These are phyloP conservation scores for Fusarium protoensiforme DNA, from an alignment of 2,329 filamentous ascomycete species.

Conservation along the genomic window DNA sequence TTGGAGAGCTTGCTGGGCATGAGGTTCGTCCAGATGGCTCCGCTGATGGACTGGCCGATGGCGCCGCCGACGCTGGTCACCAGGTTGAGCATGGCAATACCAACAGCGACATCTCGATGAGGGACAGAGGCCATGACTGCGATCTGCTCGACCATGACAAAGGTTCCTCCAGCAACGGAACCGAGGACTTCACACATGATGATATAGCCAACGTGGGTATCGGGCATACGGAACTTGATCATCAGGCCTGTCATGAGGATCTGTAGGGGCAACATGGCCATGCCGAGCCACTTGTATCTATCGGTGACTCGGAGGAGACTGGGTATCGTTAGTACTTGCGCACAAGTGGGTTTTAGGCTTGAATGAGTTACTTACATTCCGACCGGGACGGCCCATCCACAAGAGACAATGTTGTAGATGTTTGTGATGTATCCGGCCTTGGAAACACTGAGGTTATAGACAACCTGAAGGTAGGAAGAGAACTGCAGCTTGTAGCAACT, in stretches of 20 bases:
- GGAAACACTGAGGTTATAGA: conserved; percentile 13
- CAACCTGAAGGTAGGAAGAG: conserved; percentile 22
- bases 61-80: conserved; percentile 65
- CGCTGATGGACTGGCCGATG: conserved; percentile 57
- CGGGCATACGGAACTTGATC: conserved; percentile 59
- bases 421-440: conserved; percentile 26
- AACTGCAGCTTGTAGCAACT: conserved; percentile 25
- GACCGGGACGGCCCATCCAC: conserved; percentile 6
- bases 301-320: conserved; percentile 46
- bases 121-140: conserved; percentile 46
- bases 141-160: conserved; percentile 48
- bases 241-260: conserved; percentile 65
- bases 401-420: conserved; percentile 20
- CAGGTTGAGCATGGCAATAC: conserved; percentile 67
- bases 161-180: conserved; percentile 47
- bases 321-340: conserved; percentile 37
- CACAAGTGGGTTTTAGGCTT: background rate
- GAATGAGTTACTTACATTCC: conserved; percentile 12
- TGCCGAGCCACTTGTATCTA: conserved; percentile 46
- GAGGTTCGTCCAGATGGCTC: conserved; percentile 48
- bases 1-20: conserved; percentile 33
- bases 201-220: conserved; percentile 52
- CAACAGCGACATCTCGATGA: conserved; percentile 59
- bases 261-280: conserved; percentile 45
- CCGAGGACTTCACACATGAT: conserved; percentile 46